Base-by-base conservation (phyloP, 2,329 filamentous ascomycete genomes). In the Aspergillus aculeatus region DNA sequence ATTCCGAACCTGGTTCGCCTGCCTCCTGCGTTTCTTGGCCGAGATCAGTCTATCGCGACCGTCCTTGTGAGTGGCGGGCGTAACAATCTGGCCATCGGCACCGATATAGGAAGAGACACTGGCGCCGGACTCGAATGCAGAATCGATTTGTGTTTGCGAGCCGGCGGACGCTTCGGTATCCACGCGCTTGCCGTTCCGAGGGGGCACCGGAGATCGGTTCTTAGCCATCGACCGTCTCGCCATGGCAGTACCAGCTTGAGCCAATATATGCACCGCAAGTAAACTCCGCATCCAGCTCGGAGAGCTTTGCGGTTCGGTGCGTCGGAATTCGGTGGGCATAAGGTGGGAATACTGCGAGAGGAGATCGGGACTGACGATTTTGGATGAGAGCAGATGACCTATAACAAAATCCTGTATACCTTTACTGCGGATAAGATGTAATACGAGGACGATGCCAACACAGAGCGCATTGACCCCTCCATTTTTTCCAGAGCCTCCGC, bases 1-100 rank as follows among this genome's bases (percentile, higher is more conserved):
- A 74, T 92, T 91, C 75, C 93, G 85, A 66, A 96, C 92, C 76
- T 95, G 91, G 60, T 92, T 92, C 72, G 91, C 94, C 78, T 96
- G 92, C 79, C 95, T 94, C 78, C 90, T 87, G 79, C 91, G 89
- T 80, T 92, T 95, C 78, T 95, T 96, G 64, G 84, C 86, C 65
- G 77, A 79, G 72, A 86, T 80, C 78, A 84, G 72, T 76, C 78
- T 86, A 75, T 83, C 83, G 76, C 80, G 86, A 71, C 75, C 78
- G 56, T 84, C 81, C 68, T 82, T 81, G 57, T 78, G 67, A 56
- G 79, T 77, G 26, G 83, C 80, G 72, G 84, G 76, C 71, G 77
- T 79, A 79, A 82, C 71, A 76, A 81, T 70, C 78, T 80, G 73
- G 26, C 73, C 76, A 64, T 81, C 79, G 12, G 73, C 68, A 16